These are phyloP conservation scores for Trypanosoma congolense DNA, from an alignment of 208 protist species.

Conservation along the genomic window DNA sequence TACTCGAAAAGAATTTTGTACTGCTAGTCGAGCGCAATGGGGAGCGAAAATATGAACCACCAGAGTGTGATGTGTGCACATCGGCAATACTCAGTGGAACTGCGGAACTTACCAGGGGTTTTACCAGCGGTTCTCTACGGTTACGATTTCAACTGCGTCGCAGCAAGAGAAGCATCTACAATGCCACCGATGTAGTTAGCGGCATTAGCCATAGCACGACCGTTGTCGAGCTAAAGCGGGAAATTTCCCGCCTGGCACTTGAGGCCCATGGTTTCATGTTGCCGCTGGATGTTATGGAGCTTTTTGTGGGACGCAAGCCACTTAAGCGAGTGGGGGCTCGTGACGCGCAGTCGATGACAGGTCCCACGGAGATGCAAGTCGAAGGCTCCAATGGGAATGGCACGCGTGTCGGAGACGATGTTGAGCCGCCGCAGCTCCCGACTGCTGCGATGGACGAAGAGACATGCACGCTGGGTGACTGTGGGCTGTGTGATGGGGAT, in stretches of 20 bases:
- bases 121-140: slow-evolving; percentile 51
- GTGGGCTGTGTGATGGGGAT: slow-evolving; percentile 65
- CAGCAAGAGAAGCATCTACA: slow-evolving; percentile 73
- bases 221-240: slow-evolving; percentile 39
- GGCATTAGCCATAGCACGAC: slow-evolving; percentile 67
- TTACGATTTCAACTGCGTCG: slow-evolving; percentile 65
- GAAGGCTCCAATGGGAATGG: background rate
- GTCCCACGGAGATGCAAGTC: slow-evolving; percentile 15
- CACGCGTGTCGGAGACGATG: background rate
- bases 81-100: slow-evolving; percentile 28
- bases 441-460: slow-evolving; percentile 13
- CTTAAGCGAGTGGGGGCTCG: too few species aligned
- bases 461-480: slow-evolving; percentile 52
- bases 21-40: slow-evolving; percentile 47
- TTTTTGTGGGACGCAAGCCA: slow-evolving; percentile 53
- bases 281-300: slow-evolving; percentile 38
- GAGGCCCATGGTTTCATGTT: slow-evolving; percentile 52
- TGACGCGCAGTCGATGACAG: too few species aligned
- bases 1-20: slow-evolving; percentile 16
- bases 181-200: slow-evolving; percentile 44
- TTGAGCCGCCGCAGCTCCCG: background rate
- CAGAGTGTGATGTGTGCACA: slow-evolving; percentile 39
- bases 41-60: slow-evolving; percentile 33
- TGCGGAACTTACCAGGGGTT: slow-evolving; percentile 35
- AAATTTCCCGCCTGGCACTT: slow-evolving; percentile 42